phyloP scores from a whole-genome alignment of 441 rosid species.

The Sinapis alba region DNA sequence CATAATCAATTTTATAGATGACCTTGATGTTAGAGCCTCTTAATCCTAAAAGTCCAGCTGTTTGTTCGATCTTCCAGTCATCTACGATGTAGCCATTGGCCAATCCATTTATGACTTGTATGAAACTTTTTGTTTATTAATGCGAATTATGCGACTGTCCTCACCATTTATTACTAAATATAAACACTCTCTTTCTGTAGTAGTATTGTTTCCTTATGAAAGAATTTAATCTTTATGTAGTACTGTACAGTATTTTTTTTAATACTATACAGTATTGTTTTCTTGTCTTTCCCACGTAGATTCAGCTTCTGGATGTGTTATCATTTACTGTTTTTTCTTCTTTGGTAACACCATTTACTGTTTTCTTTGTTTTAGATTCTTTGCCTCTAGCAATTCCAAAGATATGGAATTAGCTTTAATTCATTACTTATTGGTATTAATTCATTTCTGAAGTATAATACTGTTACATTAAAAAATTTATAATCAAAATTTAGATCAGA shows the following conservation, averaged over 20 bases:
- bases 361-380: not conserved
- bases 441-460: not conserved
- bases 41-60: constrained; percentile 30
- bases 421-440: not conserved
- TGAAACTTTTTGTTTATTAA: constrained; percentile 13
- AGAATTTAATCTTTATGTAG: constrained; percentile 7
- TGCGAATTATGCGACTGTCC: constrained; percentile 28
- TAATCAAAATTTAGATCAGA: constrained; percentile 2
- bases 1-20: not conserved
- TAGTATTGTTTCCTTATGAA: not conserved
- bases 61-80: constrained; percentile 25
- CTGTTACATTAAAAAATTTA: not conserved
- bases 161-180: constrained; percentile 23
- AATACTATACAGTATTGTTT: not conserved
- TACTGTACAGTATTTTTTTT: not conserved
- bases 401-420: not conserved
- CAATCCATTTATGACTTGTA: constrained; percentile 25
- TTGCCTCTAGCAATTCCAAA: constrained; percentile 1
- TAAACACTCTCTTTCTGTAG: not conserved
- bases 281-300: constrained; percentile 15
- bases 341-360: no score
- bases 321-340: not conserved
- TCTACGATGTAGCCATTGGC: constrained; percentile 28
- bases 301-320: not conserved
- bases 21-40: constrained; percentile 16